Conservation (phyloP, 164 flowering plant species). For the Saururus chinensis region DNA sequence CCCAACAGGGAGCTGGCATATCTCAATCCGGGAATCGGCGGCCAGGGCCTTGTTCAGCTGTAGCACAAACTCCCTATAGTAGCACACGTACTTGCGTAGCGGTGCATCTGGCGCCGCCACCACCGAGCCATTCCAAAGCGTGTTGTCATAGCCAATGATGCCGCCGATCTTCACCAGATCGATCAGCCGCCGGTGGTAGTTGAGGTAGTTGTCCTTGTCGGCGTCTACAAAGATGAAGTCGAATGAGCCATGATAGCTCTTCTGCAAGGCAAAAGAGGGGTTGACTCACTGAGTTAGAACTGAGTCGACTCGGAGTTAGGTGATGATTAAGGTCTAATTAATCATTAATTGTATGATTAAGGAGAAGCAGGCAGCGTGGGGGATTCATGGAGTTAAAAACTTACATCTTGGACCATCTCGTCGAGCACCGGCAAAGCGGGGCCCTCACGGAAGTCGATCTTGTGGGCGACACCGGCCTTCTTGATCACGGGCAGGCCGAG, state of each 20-base stretch:
- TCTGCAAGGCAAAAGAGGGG: slow-evolving; percentile 23
- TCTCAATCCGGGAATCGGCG: slow-evolving; percentile 85
- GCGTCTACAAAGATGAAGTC: slow-evolving; percentile 98
- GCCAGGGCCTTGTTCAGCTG: slow-evolving; percentile 93
- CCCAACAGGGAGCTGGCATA: slow-evolving; percentile 92
- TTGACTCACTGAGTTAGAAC: neutral
- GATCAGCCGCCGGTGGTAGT: slow-evolving; percentile 88
- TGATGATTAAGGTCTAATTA: too few relatives aligned
- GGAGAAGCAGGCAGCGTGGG: too few relatives aligned
- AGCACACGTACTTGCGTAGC: slow-evolving; percentile 74
- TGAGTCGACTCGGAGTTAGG: neutral
- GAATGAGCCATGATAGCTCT: slow-evolving; percentile 55
- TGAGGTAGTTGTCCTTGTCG: slow-evolving; percentile 91
- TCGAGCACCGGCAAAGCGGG: slow-evolving; percentile 93
- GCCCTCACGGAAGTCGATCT: slow-evolving; percentile 91
- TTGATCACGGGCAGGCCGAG: slow-evolving; percentile 74
- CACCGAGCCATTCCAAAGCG: slow-evolving; percentile 95
- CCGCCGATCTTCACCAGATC: slow-evolving; percentile 89
- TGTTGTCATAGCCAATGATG: slow-evolving; percentile 93
- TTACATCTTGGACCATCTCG: slow-evolving; percentile 65
- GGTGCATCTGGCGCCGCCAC: slow-evolving; percentile 92
- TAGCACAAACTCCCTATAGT: slow-evolving; percentile 83
- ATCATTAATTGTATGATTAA: neutral
- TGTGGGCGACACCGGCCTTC: slow-evolving; percentile 95
- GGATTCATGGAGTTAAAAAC: slow-evolving; percentile 1